Base-by-base conservation (phyloP, 139 green algal genomes). In the Edaphochlamys debaryana region DNA sequence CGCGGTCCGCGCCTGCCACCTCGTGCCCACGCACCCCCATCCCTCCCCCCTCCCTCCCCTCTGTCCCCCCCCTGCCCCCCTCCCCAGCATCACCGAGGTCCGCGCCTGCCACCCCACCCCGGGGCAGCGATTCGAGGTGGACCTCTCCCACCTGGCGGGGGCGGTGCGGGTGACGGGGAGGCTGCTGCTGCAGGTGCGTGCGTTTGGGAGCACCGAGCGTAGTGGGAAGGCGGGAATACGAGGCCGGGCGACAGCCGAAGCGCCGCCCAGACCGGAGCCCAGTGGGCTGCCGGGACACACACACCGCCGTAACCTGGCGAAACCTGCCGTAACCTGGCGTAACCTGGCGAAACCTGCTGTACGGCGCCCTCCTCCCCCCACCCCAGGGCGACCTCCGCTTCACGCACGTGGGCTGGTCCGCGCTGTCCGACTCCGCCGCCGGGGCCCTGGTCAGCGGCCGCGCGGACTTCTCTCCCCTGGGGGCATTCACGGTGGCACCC, bases 31-130 rank as follows among this genome's bases (percentile, higher is more conserved):
- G n/a, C n/a, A n/a, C n/a, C n/a, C n/a, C n/a, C n/a, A n/a, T n/a
- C n/a, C n/a, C n/a, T n/a, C n/a, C n/a, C n/a, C n/a, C n/a, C n/a
- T n/a, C n/a, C n/a, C n/a, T n/a, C n/a, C n/a, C n/a, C n/a, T n/a
- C n/a, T n/a, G n/a, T n/a, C n/a, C n/a, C n/a, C n/a, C n/a, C n/a
- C n/a, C n/a, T n/a, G n/a, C n/a, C n/a, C n/a, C n/a, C n/a, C n/a
- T n/a, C n/a, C 38, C 19, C 73, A 80, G 73, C 75, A 71, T 71
- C 40, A 48, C 63, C 30, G 75, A 81, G 75, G 62, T 81, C 15
- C 75, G 75, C 60, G 75, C 40, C 62, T 81, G 75, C 75, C 75
- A 81, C 60, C 75, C 75, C 4, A 13, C 30, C 25, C 34, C n/a
- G 60, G 60, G 40, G 17, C 41, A 45, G 30, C 60, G 75, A 40